Evolutionary conservation across 1,284 basidiomycete species (phyloP), one percentile per base, ranked within the genome.

Genomic region (Puccinia sorghi): DNA sequence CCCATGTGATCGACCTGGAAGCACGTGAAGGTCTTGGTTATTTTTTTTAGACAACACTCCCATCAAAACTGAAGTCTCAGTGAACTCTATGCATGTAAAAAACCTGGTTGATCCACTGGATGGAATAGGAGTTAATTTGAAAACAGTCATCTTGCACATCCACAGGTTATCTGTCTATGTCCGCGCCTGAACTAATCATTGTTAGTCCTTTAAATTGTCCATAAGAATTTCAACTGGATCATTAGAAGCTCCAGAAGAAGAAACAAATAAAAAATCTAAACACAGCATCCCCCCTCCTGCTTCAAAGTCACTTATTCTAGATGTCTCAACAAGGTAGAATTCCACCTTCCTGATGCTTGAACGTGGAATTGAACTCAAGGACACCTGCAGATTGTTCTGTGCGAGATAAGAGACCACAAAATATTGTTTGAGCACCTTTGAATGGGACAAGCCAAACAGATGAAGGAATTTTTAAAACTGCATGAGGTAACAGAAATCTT

Each of bases 341-440:
- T 64, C 61, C 5, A 64, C 61, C 43, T 64, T 39, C 39, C 17
- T 20, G 15, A 64, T 64, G 61, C 61, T 64, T 41, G 25, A 64
- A 6, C 37, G 32, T 32, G 32, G 2, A 12, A 20, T 13, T 32
- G 37, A 39, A 39, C 61, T 64, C 9, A 64, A 41, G 32, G 61
- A 64, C 4, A 11, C 25, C 6, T 64, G 22, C 32, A 64, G 39
- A 17, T 11, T 25, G 17, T 39, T 20, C 22, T 39, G 32, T 22
- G 15, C n/a, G 0, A 11, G 37, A 15, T 46, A 32, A 11, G 43
- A 64, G 8, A 17, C 43, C 5, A 11, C 17, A 2, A 39, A 64
- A 41, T 64, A 39, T 64, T 1, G 6, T 12, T 32, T 64, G 7
- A 25, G 32, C 5, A 5, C 32, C 8, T 3, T 39, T 39, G 61